Percentiles rank a stretch among this genome's conserved stretches.
These are phyloP conservation scores for Lathyrus sativus DNA, from an alignment of 306 rosid species.

Conservation along the genomic window DNA sequence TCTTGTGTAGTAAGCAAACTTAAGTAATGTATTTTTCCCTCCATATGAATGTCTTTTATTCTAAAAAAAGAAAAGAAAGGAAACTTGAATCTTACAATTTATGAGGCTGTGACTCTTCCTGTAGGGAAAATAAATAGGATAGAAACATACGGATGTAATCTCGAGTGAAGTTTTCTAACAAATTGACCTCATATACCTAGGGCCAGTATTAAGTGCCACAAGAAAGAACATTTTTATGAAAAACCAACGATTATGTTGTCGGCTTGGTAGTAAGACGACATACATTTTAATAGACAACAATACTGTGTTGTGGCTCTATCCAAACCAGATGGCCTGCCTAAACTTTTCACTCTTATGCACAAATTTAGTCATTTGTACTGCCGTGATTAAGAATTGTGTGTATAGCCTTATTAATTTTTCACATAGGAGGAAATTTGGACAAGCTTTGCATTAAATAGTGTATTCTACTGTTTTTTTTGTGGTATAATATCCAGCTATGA, in stretches of 20 bases:
- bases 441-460: constrained; percentile 30
- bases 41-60: background rate
- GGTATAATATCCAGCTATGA: constrained; percentile 40
- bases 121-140: constrained; percentile 3
- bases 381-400: constrained; percentile 16
- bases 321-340: constrained; percentile 4
- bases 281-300: constrained; percentile 9
- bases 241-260: constrained; percentile 26
- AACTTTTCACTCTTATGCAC: background rate
- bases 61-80: background rate
- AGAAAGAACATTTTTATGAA: constrained; percentile 1
- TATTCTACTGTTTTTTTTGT: constrained; percentile 22
- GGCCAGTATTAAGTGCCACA: background rate
- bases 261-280: background rate
- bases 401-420: constrained; percentile 26
- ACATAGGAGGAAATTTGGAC: background rate
- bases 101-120: constrained; percentile 6
- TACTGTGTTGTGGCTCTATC: constrained; percentile 18
- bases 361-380: too few species aligned
- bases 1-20: constrained; percentile 1
- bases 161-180: background rate
- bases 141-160: background rate
- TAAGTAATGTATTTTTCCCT: constrained; percentile 8
- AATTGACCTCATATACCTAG: background rate
- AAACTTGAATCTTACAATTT: constrained; percentile 26